Percentiles rank a stretch among this genome's conserved stretches.
phyloP scores from a whole-genome alignment of 2,329 filamentous ascomycete species.

The Nannizzia gypsea region DNA sequence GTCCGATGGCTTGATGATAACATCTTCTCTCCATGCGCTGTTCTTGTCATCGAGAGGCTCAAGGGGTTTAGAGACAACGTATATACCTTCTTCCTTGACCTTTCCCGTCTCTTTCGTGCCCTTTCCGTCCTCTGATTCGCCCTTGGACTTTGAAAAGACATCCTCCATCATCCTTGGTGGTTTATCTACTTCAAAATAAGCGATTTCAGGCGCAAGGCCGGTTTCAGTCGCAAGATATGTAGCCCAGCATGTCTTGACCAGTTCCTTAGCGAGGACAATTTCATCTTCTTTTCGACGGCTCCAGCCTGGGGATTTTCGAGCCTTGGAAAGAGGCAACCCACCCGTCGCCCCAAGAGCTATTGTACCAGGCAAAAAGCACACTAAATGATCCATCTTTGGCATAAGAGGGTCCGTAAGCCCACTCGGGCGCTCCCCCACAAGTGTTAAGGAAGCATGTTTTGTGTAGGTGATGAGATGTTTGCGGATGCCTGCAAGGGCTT shows the following conservation, averaged over 20 bases:
- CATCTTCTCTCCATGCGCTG: constrained; percentile 61
- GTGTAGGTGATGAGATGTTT: constrained; percentile 90
- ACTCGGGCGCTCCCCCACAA: constrained; percentile 71
- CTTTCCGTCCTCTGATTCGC: not conserved
- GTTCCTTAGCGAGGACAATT: constrained; percentile 72
- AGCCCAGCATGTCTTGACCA: constrained; percentile 96
- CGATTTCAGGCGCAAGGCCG: constrained; percentile 87
- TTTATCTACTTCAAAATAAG: constrained; percentile 67
- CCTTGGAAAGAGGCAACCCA: constrained; percentile 62
- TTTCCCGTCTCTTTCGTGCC: constrained; percentile 7
- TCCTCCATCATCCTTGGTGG: constrained; percentile 47
- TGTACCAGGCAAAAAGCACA: constrained; percentile 94
- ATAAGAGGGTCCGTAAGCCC: constrained; percentile 56
- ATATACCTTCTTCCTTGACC: constrained; percentile 21
- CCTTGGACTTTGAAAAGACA: constrained; percentile 12
- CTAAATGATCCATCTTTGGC: constrained; percentile 95
- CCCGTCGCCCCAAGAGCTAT: constrained; percentile 81
- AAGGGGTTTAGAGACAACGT: constrained; percentile 26
- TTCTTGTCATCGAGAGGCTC: constrained; percentile 20
- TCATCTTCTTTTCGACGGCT: constrained; percentile 69
- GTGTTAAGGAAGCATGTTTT: constrained; percentile 65
- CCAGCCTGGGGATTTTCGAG: constrained; percentile 62
- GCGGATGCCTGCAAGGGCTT: constrained; percentile 71
- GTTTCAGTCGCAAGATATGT: constrained; percentile 89
- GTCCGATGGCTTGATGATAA: constrained; percentile 67